phyloP scores from a whole-genome alignment of 225 moss, liverwort and hornwort species.

The Sphagnum tenellum region DNA sequence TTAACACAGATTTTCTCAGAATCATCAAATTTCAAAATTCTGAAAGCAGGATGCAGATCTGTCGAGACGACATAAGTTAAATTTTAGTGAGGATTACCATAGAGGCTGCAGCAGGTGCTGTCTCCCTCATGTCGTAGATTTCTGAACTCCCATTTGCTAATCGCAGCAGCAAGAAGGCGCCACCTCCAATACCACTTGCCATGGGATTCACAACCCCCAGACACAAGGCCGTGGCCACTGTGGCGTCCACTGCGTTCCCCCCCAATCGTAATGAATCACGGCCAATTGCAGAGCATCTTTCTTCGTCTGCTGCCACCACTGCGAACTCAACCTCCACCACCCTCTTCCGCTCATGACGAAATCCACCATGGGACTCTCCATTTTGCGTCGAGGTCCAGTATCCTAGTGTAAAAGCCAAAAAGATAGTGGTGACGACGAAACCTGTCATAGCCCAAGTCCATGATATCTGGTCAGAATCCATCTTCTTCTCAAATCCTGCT shows the following conservation, averaged over 20 bases:
- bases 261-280: conserved; percentile 28
- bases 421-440: too few species aligned
- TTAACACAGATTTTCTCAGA: background rate
- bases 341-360: conserved; percentile 10
- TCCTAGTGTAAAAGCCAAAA: too few species aligned
- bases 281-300: conserved; percentile 64
- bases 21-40: too few species aligned
- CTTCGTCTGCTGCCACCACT: conserved; percentile 67
- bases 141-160: conserved; percentile 46
- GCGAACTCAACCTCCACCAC: conserved; percentile 47
- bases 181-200: conserved; percentile 77
- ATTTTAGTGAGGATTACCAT: conserved; percentile 29
- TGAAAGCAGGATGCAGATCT: background rate
- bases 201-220: conserved; percentile 61
- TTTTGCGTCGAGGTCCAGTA: background rate
- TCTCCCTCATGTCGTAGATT: conserved; percentile 74
- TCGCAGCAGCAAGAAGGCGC: conserved; percentile 56
- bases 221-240: conserved; percentile 60
- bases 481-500: too few species aligned
- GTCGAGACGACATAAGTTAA: background rate
- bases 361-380: background rate
- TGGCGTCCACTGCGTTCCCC: conserved; percentile 68
- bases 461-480: too few species aligned
- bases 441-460: too few species aligned
- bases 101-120: conserved; percentile 45